These are phyloP conservation scores for Talaromyces ruber DNA, from an alignment of 495 filamentous ascomycete genomes.

Conservation along the genomic window DNA sequence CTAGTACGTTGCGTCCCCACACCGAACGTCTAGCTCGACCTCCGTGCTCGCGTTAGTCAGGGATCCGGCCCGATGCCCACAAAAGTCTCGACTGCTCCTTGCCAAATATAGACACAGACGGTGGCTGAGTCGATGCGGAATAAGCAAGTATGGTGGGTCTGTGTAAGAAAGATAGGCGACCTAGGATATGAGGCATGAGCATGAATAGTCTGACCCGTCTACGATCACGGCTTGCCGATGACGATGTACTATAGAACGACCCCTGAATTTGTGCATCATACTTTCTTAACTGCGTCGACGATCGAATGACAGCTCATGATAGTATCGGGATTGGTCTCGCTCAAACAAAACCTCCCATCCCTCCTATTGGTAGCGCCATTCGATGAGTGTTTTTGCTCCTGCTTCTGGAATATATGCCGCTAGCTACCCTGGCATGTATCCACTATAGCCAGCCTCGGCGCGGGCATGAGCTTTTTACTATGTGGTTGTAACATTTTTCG, in stretches of 20 bases:
- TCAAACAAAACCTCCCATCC: neutral
- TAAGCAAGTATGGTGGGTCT: neutral
- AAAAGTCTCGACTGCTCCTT: conserved; percentile 3
- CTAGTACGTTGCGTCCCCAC: neutral
- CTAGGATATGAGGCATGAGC: too few species aligned
- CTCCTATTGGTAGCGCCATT: neutral
- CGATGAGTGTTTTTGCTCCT: neutral
- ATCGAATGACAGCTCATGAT: too few species aligned
- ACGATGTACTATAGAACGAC: neutral
- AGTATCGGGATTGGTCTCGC: too few species aligned
- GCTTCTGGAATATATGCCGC: neutral
- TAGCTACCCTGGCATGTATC: too few species aligned
- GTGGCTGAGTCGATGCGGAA: neutral
- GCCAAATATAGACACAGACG: neutral
- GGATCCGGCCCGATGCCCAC: neutral
- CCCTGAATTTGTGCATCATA: neutral
- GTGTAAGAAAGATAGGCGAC: neutral
- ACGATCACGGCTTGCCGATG: neutral
- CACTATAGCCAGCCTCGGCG: too few species aligned
- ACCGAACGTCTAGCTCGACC: neutral
- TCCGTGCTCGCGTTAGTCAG: neutral
- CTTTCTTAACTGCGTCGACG: too few species aligned
- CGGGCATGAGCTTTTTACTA: too few species aligned
- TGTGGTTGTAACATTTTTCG: too few species aligned
- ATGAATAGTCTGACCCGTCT: neutral